These are phyloP conservation scores for Ophiorrhiza pumila DNA, from an alignment of 257 asterid species.

Conservation along the genomic window DNA sequence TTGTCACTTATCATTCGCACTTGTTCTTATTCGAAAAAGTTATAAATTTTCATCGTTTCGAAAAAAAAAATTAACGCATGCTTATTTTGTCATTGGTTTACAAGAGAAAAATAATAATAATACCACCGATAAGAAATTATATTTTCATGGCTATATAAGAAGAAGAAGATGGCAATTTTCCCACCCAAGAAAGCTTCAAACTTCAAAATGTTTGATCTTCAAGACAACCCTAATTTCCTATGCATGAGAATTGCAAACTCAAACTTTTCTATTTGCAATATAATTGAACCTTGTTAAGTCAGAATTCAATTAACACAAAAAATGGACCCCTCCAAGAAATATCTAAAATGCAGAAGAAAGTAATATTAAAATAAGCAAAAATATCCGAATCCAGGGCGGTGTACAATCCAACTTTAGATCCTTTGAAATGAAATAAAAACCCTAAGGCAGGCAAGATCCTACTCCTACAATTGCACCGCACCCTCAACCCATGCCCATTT, in stretches of 20 bases:
- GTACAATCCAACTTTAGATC: neutral
- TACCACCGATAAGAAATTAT: too few relatives aligned
- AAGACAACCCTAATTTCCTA: neutral
- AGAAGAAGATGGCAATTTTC: neutral
- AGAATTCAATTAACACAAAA: neutral
- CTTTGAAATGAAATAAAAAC: constrained; percentile 10
- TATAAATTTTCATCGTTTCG: neutral
- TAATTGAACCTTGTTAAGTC: neutral
- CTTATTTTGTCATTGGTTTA: too few relatives aligned
- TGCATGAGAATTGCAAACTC: neutral
- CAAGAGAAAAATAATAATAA: too few relatives aligned
- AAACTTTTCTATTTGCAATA: neutral
- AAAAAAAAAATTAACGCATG: neutral
- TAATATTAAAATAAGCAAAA: neutral
- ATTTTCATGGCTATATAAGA: neutral
- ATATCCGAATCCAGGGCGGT: constrained; percentile 18
- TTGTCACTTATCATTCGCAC: neutral
- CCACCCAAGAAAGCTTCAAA: neutral
- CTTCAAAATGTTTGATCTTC: neutral
- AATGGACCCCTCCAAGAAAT: neutral
- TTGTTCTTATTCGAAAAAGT: neutral
- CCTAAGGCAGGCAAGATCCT: neutral
- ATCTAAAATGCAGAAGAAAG: neutral
- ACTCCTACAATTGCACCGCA: neutral
- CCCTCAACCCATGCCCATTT: neutral